phyloP scores from a whole-genome alignment of 1,284 basidiomycete species.

The Coniferiporia sulphurascens region DNA sequence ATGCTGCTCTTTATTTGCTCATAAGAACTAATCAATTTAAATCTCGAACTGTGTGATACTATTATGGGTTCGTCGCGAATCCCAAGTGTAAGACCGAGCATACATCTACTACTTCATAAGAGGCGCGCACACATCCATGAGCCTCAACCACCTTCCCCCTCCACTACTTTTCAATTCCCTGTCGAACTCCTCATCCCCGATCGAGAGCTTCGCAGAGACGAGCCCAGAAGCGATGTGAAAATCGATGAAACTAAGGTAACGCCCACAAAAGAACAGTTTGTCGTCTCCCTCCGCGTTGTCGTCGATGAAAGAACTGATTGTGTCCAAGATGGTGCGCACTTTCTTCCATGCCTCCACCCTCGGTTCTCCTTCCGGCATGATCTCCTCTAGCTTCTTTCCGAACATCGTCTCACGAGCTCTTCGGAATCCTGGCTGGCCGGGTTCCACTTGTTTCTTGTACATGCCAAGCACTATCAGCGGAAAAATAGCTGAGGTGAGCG shows the following conservation, averaged over 20 bases:
- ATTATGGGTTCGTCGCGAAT: not conserved
- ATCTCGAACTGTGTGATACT: not conserved
- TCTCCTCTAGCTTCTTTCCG: slow-evolving; percentile 5
- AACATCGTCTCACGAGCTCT: not conserved
- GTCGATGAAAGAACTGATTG: not conserved
- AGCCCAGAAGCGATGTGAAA: slow-evolving; percentile 1
- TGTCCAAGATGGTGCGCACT: slow-evolving; percentile 1
- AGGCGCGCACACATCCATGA: not conserved
- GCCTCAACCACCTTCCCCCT: slow-evolving; percentile 1
- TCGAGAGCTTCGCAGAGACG: not conserved
- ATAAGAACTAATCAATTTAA: no score
- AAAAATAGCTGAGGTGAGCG: not conserved
- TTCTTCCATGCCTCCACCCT: slow-evolving; percentile 2
- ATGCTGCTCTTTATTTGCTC: no score
- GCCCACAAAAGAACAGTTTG: slow-evolving; percentile 1
- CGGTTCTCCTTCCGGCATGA: not conserved
- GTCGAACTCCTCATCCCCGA: not conserved
- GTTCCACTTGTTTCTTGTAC: not conserved
- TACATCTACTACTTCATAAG: not conserved
- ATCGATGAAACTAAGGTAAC: not conserved
- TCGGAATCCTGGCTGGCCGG: not conserved
- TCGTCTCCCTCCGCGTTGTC: not conserved
- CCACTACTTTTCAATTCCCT: not conserved
- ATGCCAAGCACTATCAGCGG: not conserved
- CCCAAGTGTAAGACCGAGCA: not conserved